Evolutionary conservation across 805 yeast species (phyloP).

Genomic region (Kuraishia hungarica): DNA sequence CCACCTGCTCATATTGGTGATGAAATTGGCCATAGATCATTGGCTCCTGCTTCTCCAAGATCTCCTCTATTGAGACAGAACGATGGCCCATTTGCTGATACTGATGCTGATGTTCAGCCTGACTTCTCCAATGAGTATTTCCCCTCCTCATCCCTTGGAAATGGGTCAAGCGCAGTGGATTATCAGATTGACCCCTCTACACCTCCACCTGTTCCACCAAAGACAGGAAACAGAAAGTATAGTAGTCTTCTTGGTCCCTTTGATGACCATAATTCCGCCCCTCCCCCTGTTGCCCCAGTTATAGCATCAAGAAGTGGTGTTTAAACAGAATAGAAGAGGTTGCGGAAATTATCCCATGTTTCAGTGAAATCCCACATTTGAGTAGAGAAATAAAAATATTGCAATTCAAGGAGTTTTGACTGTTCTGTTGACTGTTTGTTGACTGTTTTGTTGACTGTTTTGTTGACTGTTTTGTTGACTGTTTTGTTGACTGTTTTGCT

Average conservation of each 20-base stretch:
- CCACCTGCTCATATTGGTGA: background rate
- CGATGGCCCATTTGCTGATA: background rate
- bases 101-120: background rate
- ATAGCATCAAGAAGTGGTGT: background rate
- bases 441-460: too few relatives aligned
- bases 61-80: background rate
- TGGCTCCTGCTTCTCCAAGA: background rate
- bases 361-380: too few relatives aligned
- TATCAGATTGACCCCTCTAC: background rate
- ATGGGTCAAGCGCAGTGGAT: background rate
- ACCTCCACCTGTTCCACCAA: background rate
- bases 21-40: background rate
- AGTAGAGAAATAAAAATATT: too few relatives aligned
- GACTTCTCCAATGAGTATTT: background rate
- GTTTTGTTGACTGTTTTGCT: too few relatives aligned
- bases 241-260: background rate
- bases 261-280: background rate
- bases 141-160: background rate
- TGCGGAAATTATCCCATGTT: too few relatives aligned
- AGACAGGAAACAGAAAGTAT: background rate
- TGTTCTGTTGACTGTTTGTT: too few relatives aligned
- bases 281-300: background rate
- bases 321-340: too few relatives aligned
- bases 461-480: too few relatives aligned
- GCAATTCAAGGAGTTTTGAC: too few relatives aligned